Base-by-base conservation (phyloP, 2,329 filamentous ascomycete genomes). In the Trichoderma sp. region DNA sequence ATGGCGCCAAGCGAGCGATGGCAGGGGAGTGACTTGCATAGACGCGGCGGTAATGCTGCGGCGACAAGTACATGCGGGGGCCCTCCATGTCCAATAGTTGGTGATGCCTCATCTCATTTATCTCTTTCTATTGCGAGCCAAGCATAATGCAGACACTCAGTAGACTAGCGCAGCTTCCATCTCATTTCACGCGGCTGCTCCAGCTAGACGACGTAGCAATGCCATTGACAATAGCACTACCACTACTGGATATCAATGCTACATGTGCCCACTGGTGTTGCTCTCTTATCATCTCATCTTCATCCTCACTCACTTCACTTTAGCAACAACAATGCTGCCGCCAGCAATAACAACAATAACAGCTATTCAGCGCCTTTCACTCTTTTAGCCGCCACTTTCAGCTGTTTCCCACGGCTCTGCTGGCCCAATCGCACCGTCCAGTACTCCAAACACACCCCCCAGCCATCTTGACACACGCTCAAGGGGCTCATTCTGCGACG, bases 391-490 rank as follows among this genome's bases (percentile, higher is more conserved):
- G 49, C 66, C 34, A 43, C 56, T 24, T n/a, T 24, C 56, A 32
- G 10, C 24, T 18, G 37, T 8, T 24, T 18, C 46, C 18, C 8
- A n/a, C 39, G 16, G 46, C 37, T 39, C 24, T 61, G 37, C 37
- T 14, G 32, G 49, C 26, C 5, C 39, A 30, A 30, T 30, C 4
- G 28, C 7, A 16, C 4, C 16, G 6, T 39, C 37, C 37, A 39
- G 18, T 18, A 43, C 39, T 18, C 39, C 18, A 43, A 43, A 43
- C 39, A 37, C 63, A 24, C 46, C 46, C 54, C 65, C 65, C 65
- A 60, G 65, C 58, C 65, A 60, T 68, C 56, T 54, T 60, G 65
- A 68, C 56, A 60, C 65, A 60, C 65, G 46, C 65, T 43, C 65
- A 51, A 67, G 55, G 56, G 65, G 65, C n/a, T n/a, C 24, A 18